A percentile compares a stretch with the other conserved stretches of the same genome.
Conservation (phyloP, 73 alveolate species). For the Paramecium caudatum region DNA sequence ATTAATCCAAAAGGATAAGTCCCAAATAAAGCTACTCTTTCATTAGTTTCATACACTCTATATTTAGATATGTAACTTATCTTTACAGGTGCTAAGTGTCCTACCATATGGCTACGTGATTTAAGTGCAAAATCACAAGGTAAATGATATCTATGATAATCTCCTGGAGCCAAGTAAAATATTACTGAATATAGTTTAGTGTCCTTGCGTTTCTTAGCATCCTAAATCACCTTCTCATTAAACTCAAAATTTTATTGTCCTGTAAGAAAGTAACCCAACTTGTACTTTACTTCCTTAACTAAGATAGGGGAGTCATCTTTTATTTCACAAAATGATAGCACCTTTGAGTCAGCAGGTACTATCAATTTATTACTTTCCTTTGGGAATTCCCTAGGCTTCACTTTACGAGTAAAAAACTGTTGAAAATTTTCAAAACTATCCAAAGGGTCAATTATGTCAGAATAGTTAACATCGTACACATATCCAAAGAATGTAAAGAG, state of each 20-base stretch:
- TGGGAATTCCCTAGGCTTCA: slow-evolving; percentile 69
- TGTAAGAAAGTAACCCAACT: slow-evolving; percentile 80
- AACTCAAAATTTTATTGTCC: slow-evolving; percentile 69
- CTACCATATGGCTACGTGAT: slow-evolving; percentile 78
- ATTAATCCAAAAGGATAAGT: slow-evolving; percentile 78
- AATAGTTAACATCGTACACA: slow-evolving; percentile 77
- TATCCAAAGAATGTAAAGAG: slow-evolving; percentile 78
- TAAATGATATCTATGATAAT: slow-evolving; percentile 82
- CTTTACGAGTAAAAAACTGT: slow-evolving; percentile 78
- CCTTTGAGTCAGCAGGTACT: slow-evolving; percentile 83
- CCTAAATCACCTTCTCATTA: slow-evolving; percentile 62
- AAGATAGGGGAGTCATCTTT: slow-evolving; percentile 68
- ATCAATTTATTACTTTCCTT: not conserved
- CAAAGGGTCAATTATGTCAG: slow-evolving; percentile 73
- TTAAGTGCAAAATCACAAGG: slow-evolving; percentile 70
- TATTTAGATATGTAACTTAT: slow-evolving; percentile 67
- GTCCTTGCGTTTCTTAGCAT: slow-evolving; percentile 34
- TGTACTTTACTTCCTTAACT: slow-evolving; percentile 78
- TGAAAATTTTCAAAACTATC: slow-evolving; percentile 72
- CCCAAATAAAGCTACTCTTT: slow-evolving; percentile 79
- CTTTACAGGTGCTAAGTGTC: slow-evolving; percentile 79
- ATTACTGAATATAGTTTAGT: slow-evolving; percentile 65
- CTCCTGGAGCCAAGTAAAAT: slow-evolving; percentile 81
- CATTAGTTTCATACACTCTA: slow-evolving; percentile 78
- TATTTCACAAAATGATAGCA: slow-evolving; percentile 75